Conservation (phyloP, 208 protist species). For the Trypanosoma brucei region DNA sequence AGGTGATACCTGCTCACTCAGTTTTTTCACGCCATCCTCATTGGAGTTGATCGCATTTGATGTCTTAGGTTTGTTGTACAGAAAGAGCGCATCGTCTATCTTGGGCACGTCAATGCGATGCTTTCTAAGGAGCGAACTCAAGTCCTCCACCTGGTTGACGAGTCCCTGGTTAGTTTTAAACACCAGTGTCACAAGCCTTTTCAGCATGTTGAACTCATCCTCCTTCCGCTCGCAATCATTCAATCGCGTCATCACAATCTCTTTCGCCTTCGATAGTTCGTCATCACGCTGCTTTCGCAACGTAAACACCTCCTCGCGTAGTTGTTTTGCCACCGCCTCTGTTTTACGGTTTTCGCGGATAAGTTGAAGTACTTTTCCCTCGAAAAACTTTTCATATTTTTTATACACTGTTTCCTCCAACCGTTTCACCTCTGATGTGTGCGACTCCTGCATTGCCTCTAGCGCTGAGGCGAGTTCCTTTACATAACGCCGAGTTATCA, state of each 20-base stretch:
- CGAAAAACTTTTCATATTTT: constrained; percentile 63
- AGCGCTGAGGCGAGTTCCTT: constrained; percentile 24
- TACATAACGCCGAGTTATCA: constrained; percentile 32
- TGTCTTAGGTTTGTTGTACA: constrained; percentile 29
- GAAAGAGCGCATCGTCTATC: constrained; percentile 29
- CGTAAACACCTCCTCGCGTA: constrained; percentile 38
- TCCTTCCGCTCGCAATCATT: constrained; percentile 64
- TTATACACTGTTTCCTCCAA: constrained; percentile 38
- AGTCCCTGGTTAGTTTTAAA: constrained; percentile 68
- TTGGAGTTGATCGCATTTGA: not conserved
- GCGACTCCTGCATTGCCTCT: constrained; percentile 19
- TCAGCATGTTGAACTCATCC: constrained; percentile 63
- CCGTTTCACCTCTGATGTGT: constrained; percentile 27
- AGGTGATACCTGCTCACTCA: constrained; percentile 29
- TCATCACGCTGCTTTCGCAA: constrained; percentile 56
- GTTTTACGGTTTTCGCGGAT: constrained; percentile 37
- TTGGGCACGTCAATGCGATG: constrained; percentile 59
- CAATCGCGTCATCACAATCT: constrained; percentile 47
- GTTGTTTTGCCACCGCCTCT: constrained; percentile 23
- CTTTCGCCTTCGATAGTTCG: constrained; percentile 54
- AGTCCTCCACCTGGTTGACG: constrained; percentile 50
- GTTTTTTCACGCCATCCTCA: constrained; percentile 12
- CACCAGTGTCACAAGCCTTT: constrained; percentile 68
- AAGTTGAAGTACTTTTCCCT: constrained; percentile 52
- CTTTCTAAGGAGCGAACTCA: constrained; percentile 39